Percentiles rank a stretch among this genome's conserved stretches.
Evolutionary conservation across 805 yeast genomes (phyloP).

Genomic region (Candida krabiensis): DNA sequence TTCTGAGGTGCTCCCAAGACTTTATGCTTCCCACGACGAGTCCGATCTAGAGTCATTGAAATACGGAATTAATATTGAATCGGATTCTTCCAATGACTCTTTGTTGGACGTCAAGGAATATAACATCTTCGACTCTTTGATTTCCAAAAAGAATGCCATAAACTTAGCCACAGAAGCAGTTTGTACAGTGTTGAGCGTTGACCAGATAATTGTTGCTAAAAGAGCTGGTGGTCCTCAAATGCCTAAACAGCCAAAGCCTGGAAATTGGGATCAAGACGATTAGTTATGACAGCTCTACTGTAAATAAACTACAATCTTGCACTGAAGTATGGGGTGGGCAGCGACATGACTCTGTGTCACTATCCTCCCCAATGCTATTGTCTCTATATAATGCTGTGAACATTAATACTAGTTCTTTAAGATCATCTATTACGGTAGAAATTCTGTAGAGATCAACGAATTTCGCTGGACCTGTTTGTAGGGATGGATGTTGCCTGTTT

Average conservation of each 20-base stretch:
- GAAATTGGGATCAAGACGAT: slow-evolving; percentile 96
- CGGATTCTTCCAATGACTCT: slow-evolving; percentile 59
- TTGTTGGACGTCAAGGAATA: slow-evolving; percentile 66
- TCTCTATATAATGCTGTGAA: too few relatives aligned
- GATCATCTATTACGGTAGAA: too few relatives aligned
- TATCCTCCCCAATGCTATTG: too few relatives aligned
- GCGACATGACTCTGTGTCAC: too few relatives aligned
- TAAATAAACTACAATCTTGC: too few relatives aligned
- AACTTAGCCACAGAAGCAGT: slow-evolving; percentile 96
- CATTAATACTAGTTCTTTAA: too few relatives aligned
- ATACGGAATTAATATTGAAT: slow-evolving; percentile 78
- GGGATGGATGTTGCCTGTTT: too few relatives aligned
- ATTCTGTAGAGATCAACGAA: too few relatives aligned
- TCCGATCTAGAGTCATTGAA: slow-evolving; percentile 34
- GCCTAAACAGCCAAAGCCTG: slow-evolving; percentile 84
- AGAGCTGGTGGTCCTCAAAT: slow-evolving; percentile 97
- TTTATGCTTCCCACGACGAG: slow-evolving; percentile 84
- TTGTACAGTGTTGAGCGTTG: slow-evolving; percentile 83
- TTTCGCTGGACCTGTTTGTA: too few relatives aligned
- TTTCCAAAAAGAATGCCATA: slow-evolving; percentile 83
- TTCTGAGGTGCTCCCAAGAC: slow-evolving; percentile 81
- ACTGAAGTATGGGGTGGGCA: too few relatives aligned
- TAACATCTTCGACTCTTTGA: slow-evolving; percentile 75
- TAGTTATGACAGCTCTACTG: slow-evolving; percentile 31
- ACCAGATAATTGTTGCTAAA: slow-evolving; percentile 98